Evolutionary conservation across 179 eudicot species (phyloP).

Genomic region (Camellia oleifera): DNA sequence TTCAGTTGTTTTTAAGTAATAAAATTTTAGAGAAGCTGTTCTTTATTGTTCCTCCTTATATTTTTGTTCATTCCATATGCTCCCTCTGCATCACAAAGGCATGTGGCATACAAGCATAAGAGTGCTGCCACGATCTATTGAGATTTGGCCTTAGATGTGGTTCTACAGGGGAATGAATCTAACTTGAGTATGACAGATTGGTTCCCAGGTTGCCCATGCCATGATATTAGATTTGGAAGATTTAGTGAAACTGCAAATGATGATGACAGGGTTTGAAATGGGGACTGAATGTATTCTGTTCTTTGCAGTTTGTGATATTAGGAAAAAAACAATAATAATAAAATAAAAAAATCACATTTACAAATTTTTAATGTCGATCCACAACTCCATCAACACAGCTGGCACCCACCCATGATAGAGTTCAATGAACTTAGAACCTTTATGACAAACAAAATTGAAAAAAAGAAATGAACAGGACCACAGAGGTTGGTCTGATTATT

Average conservation of each 20-base stretch:
- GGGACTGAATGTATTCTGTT: no score
- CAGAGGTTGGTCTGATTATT: background rate
- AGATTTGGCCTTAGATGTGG: slow-evolving; percentile 2
- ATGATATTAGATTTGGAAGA: background rate
- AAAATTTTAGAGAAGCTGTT: no score
- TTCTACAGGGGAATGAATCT: background rate
- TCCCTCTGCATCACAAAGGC: background rate
- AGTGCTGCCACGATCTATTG: background rate
- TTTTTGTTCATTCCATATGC: no score
- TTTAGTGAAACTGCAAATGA: no score
- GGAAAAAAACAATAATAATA: no score
- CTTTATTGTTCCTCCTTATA: no score
- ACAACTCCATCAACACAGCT: background rate
- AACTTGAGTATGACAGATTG: background rate
- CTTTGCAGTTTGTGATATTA: no score
- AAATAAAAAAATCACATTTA: background rate
- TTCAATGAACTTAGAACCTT: background rate
- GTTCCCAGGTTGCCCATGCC: background rate
- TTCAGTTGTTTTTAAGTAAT: no score
- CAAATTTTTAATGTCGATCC: background rate
- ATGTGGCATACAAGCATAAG: background rate
- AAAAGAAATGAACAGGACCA: slow-evolving; percentile 2
- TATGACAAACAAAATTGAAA: background rate
- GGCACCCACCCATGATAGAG: slow-evolving; percentile 3
- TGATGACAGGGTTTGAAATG: no score